Percentiles rank a stretch among this genome's conserved stretches.
phyloP scores from a whole-genome alignment of 345 rosid species.

The Eutrema heterophyllum region DNA sequence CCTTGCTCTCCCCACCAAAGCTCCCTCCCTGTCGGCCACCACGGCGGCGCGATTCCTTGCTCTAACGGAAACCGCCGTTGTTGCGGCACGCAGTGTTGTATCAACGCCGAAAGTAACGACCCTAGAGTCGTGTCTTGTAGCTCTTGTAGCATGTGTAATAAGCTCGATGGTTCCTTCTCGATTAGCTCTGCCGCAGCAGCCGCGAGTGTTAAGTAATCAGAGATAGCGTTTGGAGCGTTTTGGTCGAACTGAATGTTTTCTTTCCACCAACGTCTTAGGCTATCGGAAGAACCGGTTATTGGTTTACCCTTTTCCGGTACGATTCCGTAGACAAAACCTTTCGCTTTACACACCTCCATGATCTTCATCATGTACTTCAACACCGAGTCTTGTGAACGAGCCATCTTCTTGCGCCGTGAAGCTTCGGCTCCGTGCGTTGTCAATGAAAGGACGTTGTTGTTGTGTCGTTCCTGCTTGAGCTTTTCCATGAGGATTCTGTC shows the following conservation, averaged over 20 bases:
- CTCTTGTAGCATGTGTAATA: constrained; percentile 44
- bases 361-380: constrained; percentile 70
- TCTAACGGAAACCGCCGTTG: constrained; percentile 58
- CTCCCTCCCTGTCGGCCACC: constrained; percentile 69
- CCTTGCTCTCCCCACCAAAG: constrained; percentile 72
- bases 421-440: constrained; percentile 39
- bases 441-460: constrained; percentile 20
- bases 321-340: constrained; percentile 67
- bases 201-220: constrained; percentile 31
- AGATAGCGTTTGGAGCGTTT: constrained; percentile 38
- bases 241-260: constrained; percentile 44
- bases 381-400: constrained; percentile 56
- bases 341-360: constrained; percentile 62
- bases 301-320: constrained; percentile 66
- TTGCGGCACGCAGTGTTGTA: constrained; percentile 59
- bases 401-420: constrained; percentile 33
- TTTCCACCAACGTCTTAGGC: constrained; percentile 70
- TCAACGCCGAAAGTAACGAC: constrained; percentile 57
- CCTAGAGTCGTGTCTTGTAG: constrained; percentile 64
- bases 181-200: constrained; percentile 12
- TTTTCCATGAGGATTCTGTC: constrained; percentile 47
- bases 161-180: constrained; percentile 21
- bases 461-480: constrained; percentile 22
- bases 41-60: constrained; percentile 52
- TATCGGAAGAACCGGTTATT: constrained; percentile 58